Base-by-base conservation (phyloP, 768 basidiomycete species). In the Boletus pseudo-olivaceus region DNA sequence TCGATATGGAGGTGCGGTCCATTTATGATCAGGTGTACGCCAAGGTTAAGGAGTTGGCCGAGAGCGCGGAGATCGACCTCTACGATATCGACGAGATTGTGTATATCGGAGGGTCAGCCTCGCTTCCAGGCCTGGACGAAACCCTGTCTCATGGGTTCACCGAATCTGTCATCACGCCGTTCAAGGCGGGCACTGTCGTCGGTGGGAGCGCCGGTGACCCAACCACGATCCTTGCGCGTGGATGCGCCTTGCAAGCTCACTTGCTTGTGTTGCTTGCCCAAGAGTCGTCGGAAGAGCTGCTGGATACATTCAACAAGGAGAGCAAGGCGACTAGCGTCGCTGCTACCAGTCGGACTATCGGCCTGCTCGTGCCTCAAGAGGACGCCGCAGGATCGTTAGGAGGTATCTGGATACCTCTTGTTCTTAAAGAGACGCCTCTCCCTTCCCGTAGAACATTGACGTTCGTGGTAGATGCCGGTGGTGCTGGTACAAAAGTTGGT, bases 131-230 rank as follows among this genome's bases (percentile, higher is more conserved):
- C 0, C 76, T 93, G 38, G 84, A 90, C 64, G 83, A 84, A 64
- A 72, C 81, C 20, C 64, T 81, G 30, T 62, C 67, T 7, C 58
- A 77, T 42, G 82, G 83, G 4, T 84, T 90, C 72, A 57, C 72
- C 17, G 86, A 89, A 60, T 78, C 79, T 9, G 69, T 88, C 27
- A 74, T 80, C 58, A 85, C 84, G 0, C 83, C 89, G 0, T 88
- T 88, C 69, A 77, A 79, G 10, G 71, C 78, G 2, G 84, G 85
- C 1, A 86, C 83, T 0, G 82, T 87, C 30, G 80, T 82, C 0
- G 88, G 87, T 39, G 88, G 87, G 0, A 87, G 87, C 19, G 70
- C 80, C 3, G 88, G 87, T 14, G 88, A 91, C 67, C 89, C 90
- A 0, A 90, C 87, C 1, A 85, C 88, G 10, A 77, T 91, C 45